These are phyloP conservation scores for Juncus inflexus DNA, from an alignment of 176 grass and related monocot genomes.

Conservation along the genomic window DNA sequence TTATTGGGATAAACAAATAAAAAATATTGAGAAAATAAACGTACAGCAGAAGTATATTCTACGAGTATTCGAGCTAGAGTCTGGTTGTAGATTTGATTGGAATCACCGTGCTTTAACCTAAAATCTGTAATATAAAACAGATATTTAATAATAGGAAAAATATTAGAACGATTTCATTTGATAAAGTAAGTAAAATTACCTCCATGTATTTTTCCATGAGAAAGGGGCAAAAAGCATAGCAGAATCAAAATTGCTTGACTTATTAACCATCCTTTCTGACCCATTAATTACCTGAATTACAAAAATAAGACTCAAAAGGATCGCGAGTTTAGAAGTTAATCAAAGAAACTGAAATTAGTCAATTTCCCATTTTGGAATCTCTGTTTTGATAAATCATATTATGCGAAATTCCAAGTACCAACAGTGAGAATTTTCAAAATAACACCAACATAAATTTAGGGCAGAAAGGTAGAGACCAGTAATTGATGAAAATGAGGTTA, in stretches of 20 bases:
- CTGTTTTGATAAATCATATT: too few relatives aligned
- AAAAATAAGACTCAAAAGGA: too few relatives aligned
- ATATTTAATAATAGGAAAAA: not conserved
- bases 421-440: too few relatives aligned
- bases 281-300: conserved; percentile 22
- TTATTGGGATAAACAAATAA: conserved; percentile 10
- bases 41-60: conserved; percentile 90
- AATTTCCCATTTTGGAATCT: too few relatives aligned
- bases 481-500: too few relatives aligned
- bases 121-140: conserved; percentile 36
- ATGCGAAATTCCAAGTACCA: too few relatives aligned
- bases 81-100: conserved; percentile 54
- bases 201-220: conserved; percentile 14
- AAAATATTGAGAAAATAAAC: conserved; percentile 23
- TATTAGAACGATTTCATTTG: too few relatives aligned
- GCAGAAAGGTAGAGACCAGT: too few relatives aligned
- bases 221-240: conserved; percentile 17
- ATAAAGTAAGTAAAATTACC: conserved; percentile 10
- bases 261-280: conserved; percentile 26
- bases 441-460: too few relatives aligned
- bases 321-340: too few relatives aligned
- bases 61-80: conserved; percentile 77
- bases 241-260: conserved; percentile 11
- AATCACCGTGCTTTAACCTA: conserved; percentile 27
- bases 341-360: too few relatives aligned